Evolutionary conservation across 2,329 filamentous ascomycete genomes (phyloP), one percentile per base, ranked within the genome.

Genomic region (Mollisiaceae sp.): DNA sequence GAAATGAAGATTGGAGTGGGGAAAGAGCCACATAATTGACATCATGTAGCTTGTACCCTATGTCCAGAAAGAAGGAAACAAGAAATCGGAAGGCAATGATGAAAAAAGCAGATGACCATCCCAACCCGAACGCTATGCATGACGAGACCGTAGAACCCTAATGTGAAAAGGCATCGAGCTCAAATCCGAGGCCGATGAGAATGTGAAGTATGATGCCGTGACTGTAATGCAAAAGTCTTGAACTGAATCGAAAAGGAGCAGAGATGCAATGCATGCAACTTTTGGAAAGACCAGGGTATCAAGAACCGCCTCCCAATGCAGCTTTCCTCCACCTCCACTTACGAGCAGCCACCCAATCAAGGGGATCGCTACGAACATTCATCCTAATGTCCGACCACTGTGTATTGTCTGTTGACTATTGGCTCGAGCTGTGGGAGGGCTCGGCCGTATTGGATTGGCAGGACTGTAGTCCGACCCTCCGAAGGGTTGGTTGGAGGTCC

Each of bases 351-450:
- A 12, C 60, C 62, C 64, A 66, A 20, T 62, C 15, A 67, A 65
- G 67, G 61, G 55, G 60, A 67, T 62, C 56, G 60, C 67, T 39
- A 6, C 15, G 36, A 52, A 66, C 55, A 41, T 45, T 75, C 70
- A 77, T 59, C 74, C 75, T 54, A 76, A 66, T 59, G 74, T 76
- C 54, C 75, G 71, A 35, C 75, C 73, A 66, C 73, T 76, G 57
- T 74, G 74, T 71, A 77, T 76, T 54, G 74, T 73, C 65, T 75
- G 75, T 68, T 76, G 74, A 60, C 72, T 76, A 41, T 67, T 71
- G 61, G 74, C 71, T 65, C 75, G 72, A 65, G 74, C 63, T 54
- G 69, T 73, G 47, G 70, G 65, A 55, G 71, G 68, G 65, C 68
- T 73, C 59, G 75, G 69, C 64, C 73, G 66, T 60, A 74, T 72